Base-by-base conservation (phyloP, 2,329 filamentous ascomycete genomes). In the Tricladium varicosporioides region DNA sequence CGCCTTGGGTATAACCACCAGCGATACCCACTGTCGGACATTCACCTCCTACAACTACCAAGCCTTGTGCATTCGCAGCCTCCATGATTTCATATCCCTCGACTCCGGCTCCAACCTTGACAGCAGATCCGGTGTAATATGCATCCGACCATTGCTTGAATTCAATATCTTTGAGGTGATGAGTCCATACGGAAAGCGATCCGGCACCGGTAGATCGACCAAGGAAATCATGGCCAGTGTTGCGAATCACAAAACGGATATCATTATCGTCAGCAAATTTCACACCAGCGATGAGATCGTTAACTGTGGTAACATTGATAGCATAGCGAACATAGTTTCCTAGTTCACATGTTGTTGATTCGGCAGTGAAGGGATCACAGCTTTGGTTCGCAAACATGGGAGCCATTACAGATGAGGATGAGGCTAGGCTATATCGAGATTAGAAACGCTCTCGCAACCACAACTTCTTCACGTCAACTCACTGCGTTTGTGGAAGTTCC, bases 201-300 rank as follows among this genome's bases (percentile, higher is more conserved):
- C 84, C 84, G 18, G 78, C 79, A n/a, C 85, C 86, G 0, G 83
- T 84, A 0, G 80, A 84, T 44, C 82, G 80, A 43, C 85, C 86
- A 32, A 79, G 73, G 60, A 77, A 78, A 62, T 83, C 80, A 64
- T 85, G 81, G 1, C 81, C 81, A 0, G 81, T 84, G 61, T 83
- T 83, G 58, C 78, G 76, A 58, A 85, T 75, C 31, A 75, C 73
- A 2, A 78, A 68, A 0, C 76, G 72, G 47, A 79, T 67, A 47
- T 75, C 74, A 15, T 71, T 60, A 46, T 57, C 56, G 46, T 57
- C 56, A 5, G 73, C 74, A 56, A 76, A 77, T 2, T 64, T 61
- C 13, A 76, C 60, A 5, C 71, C 74, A 13, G 72, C 67, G 19
- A 53, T 50, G 14, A 71, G 58, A 48, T 70, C 63, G n/a, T 59